A percentile compares a stretch with the other conserved stretches of the same genome.
Evolutionary conservation across 768 basidiomycete genomes (phyloP).

Genomic region (Russula emetica): DNA sequence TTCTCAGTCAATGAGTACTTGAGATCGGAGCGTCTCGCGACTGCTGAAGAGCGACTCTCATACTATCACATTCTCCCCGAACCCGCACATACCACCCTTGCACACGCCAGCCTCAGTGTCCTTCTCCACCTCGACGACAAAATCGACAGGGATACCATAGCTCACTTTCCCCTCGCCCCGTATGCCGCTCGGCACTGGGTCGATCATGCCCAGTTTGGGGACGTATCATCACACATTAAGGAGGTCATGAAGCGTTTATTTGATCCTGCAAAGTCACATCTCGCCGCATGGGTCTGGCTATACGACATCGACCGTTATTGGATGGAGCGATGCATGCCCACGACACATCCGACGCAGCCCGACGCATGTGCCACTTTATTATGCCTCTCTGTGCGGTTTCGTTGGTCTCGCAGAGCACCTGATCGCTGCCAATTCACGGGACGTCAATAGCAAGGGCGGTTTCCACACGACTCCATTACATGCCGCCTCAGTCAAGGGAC

Average conservation of each 20-base stretch:
- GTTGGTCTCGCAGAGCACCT: neutral
- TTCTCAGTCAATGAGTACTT: no score
- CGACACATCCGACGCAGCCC: neutral
- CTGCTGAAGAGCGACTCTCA: no score
- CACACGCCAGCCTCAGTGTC: no score
- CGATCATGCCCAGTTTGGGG: neutral
- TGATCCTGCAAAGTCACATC: neutral
- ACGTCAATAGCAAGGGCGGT: neutral
- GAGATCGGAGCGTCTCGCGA: no score
- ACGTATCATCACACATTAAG: neutral
- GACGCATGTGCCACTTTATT: neutral
- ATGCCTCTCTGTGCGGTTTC: constrained; percentile 12
- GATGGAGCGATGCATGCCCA: neutral
- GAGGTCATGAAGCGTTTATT: constrained; percentile 1
- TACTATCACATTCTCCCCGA: no score
- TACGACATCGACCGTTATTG: constrained; percentile 1
- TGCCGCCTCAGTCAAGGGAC: neutral
- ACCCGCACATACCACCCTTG: no score
- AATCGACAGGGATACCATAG: no score
- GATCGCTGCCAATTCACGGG: neutral
- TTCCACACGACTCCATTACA: neutral
- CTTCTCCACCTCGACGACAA: no score
- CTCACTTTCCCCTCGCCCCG: neutral
- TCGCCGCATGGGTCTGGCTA: constrained; percentile 4
- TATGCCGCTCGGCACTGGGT: constrained; percentile 17